Evolutionary conservation across 164 flowering plant species (phyloP).

Genomic region (Sextonia rubra): DNA sequence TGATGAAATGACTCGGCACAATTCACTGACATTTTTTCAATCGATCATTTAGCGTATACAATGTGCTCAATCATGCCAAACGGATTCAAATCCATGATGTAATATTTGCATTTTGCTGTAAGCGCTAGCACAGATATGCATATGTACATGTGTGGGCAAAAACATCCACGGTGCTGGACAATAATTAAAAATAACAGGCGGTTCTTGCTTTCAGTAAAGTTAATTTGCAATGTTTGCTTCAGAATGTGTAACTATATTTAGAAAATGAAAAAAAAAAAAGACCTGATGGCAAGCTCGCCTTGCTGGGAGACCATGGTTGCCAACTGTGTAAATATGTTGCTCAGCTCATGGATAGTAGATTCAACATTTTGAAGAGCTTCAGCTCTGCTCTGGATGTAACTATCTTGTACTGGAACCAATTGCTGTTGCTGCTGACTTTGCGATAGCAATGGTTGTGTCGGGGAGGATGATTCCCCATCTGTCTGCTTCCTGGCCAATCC

Average conservation of each 20-base stretch:
- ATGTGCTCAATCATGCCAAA: no score
- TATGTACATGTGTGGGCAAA: conserved; percentile 10
- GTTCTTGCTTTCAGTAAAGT: conserved; percentile 24
- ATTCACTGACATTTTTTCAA: no score
- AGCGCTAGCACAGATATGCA: not conserved
- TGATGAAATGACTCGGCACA: no score
- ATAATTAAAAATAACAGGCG: not conserved
- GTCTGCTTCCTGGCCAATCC: conserved; percentile 47
- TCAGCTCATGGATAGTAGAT: conserved; percentile 87
- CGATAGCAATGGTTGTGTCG: conserved; percentile 49
- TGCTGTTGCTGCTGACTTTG: conserved; percentile 45
- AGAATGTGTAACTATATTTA: no score
- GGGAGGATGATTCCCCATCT: conserved; percentile 46
- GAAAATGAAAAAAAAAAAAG: not conserved
- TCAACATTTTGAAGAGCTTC: conserved; percentile 99
- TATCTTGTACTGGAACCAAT: conserved; percentile 85
- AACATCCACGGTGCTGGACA: not conserved
- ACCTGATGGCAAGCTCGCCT: conserved; percentile 98
- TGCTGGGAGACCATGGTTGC: conserved; percentile 98
- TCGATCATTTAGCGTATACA: no score
- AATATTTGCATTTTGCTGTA: no score
- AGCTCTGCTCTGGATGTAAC: conserved; percentile 96
- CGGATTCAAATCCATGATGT: no score
- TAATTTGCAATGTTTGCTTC: conserved; percentile 16
- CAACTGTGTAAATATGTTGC: conserved; percentile 88